Evolutionary conservation across 108 stramenopile species (phyloP), one percentile per base, ranked within the genome.

Genomic region (Skeletonema grethae): DNA sequence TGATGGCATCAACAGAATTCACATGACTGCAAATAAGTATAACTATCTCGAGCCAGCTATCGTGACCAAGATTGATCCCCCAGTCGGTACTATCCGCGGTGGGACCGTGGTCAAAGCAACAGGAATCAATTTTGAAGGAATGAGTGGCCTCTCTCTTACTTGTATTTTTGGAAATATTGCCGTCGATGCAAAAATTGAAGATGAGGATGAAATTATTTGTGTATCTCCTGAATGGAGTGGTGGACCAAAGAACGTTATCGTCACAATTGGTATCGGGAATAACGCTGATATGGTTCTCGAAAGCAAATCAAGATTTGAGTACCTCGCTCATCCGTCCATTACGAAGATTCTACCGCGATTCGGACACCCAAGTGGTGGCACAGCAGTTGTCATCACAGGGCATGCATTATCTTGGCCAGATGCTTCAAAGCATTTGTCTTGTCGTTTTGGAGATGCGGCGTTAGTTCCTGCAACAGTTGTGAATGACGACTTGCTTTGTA

Each of bases 381-480:
- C 76, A 39, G 50, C 16, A 12, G 75, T 82, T 11, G 22, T 55
- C 29, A 25, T 75, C 30, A 38, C 41, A 34, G 68, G 61, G 24
- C 70, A 38, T 29, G 16, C 57, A 29, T n/a, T 65, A 28, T 63
- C 65, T 8, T 80, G 79, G 79, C 38, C 60, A 22, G 25, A 48
- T 31, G 67, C 61, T 22, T 4, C 55, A 4, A 67, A 67, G 32
- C 39, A 80, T 46, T 62, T 80, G n/a, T 69, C 63, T 29, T 80
- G 79, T 64, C 53, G 62, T 10, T 80, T 80, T 45, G 79, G 79
- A 5, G 63, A 80, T 65, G 72, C 72, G 7, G 20, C 61, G 1
- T 22, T 80, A 3, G 48, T 67, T 39, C 34, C 72, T 22, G 72
- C 61, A 20, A 8, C 15, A 31, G 10, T 25, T 16, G 28, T 60